Base-by-base conservation (phyloP, 2,329 filamentous ascomycete species). In the Cladophialophora carrionii region DNA sequence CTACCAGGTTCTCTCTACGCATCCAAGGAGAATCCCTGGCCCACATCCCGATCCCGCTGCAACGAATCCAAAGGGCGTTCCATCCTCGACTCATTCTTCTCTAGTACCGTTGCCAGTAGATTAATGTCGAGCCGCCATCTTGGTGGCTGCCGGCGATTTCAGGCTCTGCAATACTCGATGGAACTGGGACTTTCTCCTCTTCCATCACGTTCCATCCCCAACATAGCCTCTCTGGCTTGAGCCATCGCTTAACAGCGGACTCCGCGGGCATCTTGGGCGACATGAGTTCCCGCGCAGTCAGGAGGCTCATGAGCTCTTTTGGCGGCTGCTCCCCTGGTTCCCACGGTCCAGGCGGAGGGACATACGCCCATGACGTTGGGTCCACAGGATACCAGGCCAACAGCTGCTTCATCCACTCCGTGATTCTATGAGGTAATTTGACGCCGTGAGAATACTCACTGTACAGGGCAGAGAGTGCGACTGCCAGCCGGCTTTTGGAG, bases 191-290 rank as follows among this genome's bases (percentile, higher is more conserved):
- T 12, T 57, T 64, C 54, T 81, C 78, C 48, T 79, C 75, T 57
- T 79, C 75, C 48, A 73, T 73, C 51, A 79, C 73, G 64, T 76
- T 75, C 75, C 78, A 80, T 26, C 77, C 76, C 79, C 79, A 81
- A 53, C 78, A 76, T 54, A 81, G 57, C 34, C 64, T 64, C 37
- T 69, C 59, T 37, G 69, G 69, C 29, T 61, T 58, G 53, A 71
- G 58, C 68, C 68, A 71, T 20, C 64, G 61, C 29, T 70, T 68
- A 43, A 63, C 22, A 24, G 32, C 61, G 20, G 60, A 66, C 12
- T 66, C 68, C 8, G 57, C 58, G 8, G 63, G 63, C 46, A 63
- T 55, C 17, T 29, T 59, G 6, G 62, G 65, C 3, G 61, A 68
- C 32, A 70, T 52, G 1, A 57, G 61, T 41, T 48, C 64, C 22